These are phyloP conservation scores for Capronia epimyces DNA, from an alignment of 2,329 filamentous ascomycete species.

Conservation along the genomic window DNA sequence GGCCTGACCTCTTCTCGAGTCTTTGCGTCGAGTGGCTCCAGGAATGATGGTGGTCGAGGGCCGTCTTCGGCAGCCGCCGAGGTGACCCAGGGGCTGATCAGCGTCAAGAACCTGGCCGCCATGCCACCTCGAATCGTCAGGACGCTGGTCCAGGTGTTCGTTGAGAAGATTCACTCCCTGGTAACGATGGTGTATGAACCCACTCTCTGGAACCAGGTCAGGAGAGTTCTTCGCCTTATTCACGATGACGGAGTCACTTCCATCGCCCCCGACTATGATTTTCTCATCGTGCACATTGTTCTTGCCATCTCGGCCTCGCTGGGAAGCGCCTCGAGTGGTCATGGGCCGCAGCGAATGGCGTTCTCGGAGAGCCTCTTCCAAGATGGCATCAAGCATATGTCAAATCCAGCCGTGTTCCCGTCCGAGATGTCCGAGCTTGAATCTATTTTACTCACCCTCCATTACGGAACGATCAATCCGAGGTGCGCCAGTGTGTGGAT, in stretches of 20 bases:
- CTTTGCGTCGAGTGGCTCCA: background rate
- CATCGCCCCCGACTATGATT: constrained; percentile 24
- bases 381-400: constrained; percentile 28
- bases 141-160: constrained; percentile 27
- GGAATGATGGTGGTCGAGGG: background rate
- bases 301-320: constrained; percentile 29
- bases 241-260: background rate
- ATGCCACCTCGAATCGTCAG: constrained; percentile 10
- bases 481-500: constrained; percentile 19
- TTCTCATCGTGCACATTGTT: constrained; percentile 27
- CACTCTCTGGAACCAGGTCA: constrained; percentile 22
- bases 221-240: constrained; percentile 3
- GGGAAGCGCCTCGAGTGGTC: constrained; percentile 25
- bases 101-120: constrained; percentile 3
- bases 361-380: constrained; percentile 28
- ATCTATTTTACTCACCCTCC: constrained; percentile 13
- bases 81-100: background rate
- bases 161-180: constrained; percentile 24
- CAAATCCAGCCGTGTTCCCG: constrained; percentile 20
- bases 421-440: constrained; percentile 13
- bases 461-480: constrained; percentile 17
- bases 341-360: constrained; percentile 26
- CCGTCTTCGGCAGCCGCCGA: background rate
- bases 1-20: constrained; percentile 28
- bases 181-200: constrained; percentile 24